Percentiles rank a stretch among this genome's conserved stretches.
Conservation (phyloP, 2,329 filamentous ascomycete genomes). For the Biscogniauxia mediterranea region DNA sequence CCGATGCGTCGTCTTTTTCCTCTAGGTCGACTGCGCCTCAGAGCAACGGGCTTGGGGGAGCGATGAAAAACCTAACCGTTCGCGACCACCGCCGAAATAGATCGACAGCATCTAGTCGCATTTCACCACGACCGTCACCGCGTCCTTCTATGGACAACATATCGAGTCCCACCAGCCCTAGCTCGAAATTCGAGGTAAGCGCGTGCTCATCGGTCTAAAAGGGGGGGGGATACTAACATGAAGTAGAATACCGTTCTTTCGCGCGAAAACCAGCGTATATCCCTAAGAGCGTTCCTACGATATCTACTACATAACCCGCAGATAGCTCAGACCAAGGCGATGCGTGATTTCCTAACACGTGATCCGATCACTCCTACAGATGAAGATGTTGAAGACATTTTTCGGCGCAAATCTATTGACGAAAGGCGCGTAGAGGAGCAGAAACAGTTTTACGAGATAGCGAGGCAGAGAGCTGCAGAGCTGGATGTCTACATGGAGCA, state of each 20-base stretch:
- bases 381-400: conserved; percentile 80
- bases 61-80: conserved; percentile 43
- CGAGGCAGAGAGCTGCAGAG: conserved; percentile 82
- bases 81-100: conserved; percentile 40
- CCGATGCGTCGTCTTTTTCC: conserved; percentile 77
- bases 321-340: conserved; percentile 77
- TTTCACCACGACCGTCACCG: conserved; percentile 35
- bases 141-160: conserved; percentile 45
- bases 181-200: conserved; percentile 31
- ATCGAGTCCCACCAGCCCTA: conserved; percentile 31
- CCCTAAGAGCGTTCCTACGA: conserved; percentile 85
- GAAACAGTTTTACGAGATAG: conserved; percentile 92
- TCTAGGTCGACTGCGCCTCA: conserved; percentile 63
- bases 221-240: conserved; percentile 34
- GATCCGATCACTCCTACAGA: conserved; percentile 73
- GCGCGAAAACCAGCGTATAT: conserved; percentile 88
- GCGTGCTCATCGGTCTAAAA: not conserved
- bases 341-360: conserved; percentile 77
- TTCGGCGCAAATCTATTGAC: conserved; percentile 77
- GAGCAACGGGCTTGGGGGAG: conserved; percentile 31
- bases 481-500: conserved; percentile 98
- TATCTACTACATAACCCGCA: conserved; percentile 81
- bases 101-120: conserved; percentile 36
- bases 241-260: conserved; percentile 61
- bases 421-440: conserved; percentile 89